Conservation (phyloP, 2,329 filamentous ascomycete genomes). For the Didymella pomorum region DNA sequence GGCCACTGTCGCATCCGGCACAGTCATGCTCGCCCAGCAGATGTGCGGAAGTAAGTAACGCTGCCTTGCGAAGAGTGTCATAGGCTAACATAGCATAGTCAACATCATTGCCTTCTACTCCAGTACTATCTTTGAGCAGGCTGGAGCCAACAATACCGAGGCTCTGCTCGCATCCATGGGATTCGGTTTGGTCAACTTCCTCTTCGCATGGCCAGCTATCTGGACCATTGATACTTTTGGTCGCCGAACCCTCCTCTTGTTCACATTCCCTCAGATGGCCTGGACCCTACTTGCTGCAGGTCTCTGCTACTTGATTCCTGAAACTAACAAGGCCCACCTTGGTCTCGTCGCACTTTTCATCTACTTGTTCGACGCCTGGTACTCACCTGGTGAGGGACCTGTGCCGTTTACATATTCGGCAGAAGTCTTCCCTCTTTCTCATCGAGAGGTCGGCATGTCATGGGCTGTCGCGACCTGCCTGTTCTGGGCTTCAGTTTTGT, state of each 20-base stretch:
- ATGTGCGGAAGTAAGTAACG: slow-evolving; percentile 57
- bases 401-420: slow-evolving; percentile 72
- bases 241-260: slow-evolving; percentile 57
- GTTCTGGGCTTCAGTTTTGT: slow-evolving; percentile 53
- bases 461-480: slow-evolving; percentile 53
- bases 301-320: slow-evolving; percentile 61
- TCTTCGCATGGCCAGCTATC: slow-evolving; percentile 66
- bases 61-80: too few species aligned
- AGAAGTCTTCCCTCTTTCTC: slow-evolving; percentile 73
- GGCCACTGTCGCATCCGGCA: slow-evolving; percentile 76
- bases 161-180: slow-evolving; percentile 62
- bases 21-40: slow-evolving; percentile 75
- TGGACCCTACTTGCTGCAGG: slow-evolving; percentile 59
- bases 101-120: slow-evolving; percentile 60
- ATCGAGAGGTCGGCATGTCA: slow-evolving; percentile 60
- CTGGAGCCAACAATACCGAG: slow-evolving; percentile 50
- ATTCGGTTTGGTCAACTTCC: slow-evolving; percentile 64
- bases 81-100: slow-evolving; percentile 26
- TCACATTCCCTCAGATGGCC: slow-evolving; percentile 60
- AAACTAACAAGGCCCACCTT: slow-evolving; percentile 50
- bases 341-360: slow-evolving; percentile 64
- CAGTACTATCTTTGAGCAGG: slow-evolving; percentile 57
- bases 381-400: slow-evolving; percentile 55
- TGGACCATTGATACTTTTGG: slow-evolving; percentile 65
- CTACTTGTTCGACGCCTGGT: slow-evolving; percentile 61